These are phyloP conservation scores for Penicillium sp. DNA, from an alignment of 2,329 filamentous ascomycete genomes.

Conservation along the genomic window DNA sequence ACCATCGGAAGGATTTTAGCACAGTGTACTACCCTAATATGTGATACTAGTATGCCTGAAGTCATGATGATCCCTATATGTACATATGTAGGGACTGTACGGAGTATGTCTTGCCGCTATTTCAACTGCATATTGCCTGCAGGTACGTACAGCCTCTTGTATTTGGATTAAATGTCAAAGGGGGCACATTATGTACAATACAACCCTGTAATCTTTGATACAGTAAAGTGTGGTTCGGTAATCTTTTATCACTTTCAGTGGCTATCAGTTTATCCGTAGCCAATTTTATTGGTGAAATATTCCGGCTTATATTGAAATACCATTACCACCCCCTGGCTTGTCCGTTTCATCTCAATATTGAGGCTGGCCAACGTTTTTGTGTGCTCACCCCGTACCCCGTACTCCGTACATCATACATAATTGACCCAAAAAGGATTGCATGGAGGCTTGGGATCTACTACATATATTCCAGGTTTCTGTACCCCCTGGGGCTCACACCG, in stretches of 20 bases:
- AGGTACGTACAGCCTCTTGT: not conserved
- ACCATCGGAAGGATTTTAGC: not conserved
- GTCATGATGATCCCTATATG: not conserved
- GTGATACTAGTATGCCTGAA: not conserved
- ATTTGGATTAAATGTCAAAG: not conserved
- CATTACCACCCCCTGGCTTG: slow-evolving; percentile 1
- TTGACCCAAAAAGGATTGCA: not conserved
- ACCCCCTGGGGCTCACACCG: not conserved
- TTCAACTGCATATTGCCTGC: not conserved
- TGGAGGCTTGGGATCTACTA: not conserved
- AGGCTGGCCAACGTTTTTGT: not conserved
- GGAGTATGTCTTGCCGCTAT: not conserved
- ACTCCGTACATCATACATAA: not conserved
- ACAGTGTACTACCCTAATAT: not conserved
- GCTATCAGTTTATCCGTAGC: fast-evolving
- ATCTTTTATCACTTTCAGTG: not conserved
- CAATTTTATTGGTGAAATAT: not conserved
- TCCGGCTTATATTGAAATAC: not conserved
- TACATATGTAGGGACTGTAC: too few species aligned
- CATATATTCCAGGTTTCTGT: not conserved
- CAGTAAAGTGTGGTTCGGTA: not conserved
- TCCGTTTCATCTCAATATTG: not conserved
- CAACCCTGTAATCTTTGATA: not conserved
- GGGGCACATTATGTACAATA: not conserved
- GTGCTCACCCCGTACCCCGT: not conserved